Percentiles rank a stretch among this genome's conserved stretches.
phyloP scores from a whole-genome alignment of 2,329 filamentous ascomycete genomes.

The Epichloe festucae region DNA sequence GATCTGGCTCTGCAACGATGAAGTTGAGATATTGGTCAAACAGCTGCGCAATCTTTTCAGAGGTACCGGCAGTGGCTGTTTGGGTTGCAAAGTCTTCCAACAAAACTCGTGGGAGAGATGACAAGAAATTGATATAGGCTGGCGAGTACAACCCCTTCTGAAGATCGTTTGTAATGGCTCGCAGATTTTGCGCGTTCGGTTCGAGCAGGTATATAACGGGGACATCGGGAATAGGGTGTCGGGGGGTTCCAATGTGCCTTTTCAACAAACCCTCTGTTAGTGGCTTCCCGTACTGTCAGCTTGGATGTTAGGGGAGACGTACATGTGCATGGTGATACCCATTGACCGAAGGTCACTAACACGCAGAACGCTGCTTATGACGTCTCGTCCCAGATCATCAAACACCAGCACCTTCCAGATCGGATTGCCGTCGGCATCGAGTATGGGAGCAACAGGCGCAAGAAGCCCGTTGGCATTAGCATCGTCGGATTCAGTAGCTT shows the following conservation, averaged over 20 bases:
- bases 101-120: constrained; percentile 76
- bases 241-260: constrained; percentile 67
- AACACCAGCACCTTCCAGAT: constrained; percentile 98
- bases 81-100: constrained; percentile 91
- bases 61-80: constrained; percentile 70
- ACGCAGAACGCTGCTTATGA: constrained; percentile 89
- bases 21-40: constrained; percentile 98
- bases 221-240: constrained; percentile 90
- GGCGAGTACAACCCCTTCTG: constrained; percentile 81
- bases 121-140: constrained; percentile 94
- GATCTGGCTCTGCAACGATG: constrained; percentile 84
- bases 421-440: constrained; percentile 78
- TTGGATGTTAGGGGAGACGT: constrained; percentile 13
- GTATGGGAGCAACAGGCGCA: constrained; percentile 60
- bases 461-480: constrained; percentile 49
- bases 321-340: constrained; percentile 97
- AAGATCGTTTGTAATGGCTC: constrained; percentile 73
- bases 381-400: constrained; percentile 79
- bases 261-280: not conserved
- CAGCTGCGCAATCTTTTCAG: constrained; percentile 82
- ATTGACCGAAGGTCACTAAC: constrained; percentile 86
- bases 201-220: constrained; percentile 95
- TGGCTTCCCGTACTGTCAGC: not conserved
- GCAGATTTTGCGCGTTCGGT: constrained; percentile 67
- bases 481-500: constrained; percentile 49